Evolutionary conservation across 805 yeast species (phyloP).

Genomic region (Kazachstania psychrophila): DNA sequence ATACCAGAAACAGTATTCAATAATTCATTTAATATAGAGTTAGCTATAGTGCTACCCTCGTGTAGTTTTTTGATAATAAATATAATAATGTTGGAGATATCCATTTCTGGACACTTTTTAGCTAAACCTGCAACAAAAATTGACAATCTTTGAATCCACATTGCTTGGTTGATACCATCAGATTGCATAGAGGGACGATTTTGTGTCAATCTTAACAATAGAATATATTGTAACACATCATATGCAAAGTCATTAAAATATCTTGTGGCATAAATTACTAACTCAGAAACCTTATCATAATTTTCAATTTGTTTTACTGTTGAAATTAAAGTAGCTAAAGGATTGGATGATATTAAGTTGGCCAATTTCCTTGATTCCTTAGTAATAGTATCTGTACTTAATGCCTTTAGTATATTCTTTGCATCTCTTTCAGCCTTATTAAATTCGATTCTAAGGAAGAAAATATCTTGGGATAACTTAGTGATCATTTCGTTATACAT

Average conservation of each 20-base stretch:
- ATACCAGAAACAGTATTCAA: constrained; percentile 72
- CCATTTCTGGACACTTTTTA: constrained; percentile 45
- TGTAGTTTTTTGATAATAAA: constrained; percentile 58
- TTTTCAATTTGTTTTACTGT: constrained; percentile 79
- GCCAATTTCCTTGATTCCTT: constrained; percentile 68
- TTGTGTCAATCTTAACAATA: constrained; percentile 59
- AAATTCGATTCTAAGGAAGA: constrained; percentile 48
- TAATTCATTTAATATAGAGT: constrained; percentile 59
- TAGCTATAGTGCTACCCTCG: constrained; percentile 46
- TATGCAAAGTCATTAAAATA: constrained; percentile 71
- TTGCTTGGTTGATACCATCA: constrained; percentile 72
- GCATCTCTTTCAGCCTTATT: constrained; percentile 70
- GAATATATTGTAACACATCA: constrained; percentile 72
- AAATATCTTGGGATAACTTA: constrained; percentile 46
- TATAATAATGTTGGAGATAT: constrained; percentile 50
- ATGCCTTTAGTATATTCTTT: constrained; percentile 64
- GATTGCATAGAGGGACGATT: constrained; percentile 60
- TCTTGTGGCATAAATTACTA: constrained; percentile 70
- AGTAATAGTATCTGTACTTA: constrained; percentile 69
- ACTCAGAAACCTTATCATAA: constrained; percentile 73
- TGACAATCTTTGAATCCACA: constrained; percentile 80
- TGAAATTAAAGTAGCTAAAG: constrained; percentile 64
- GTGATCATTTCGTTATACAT: constrained; percentile 71
- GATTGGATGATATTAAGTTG: constrained; percentile 63
- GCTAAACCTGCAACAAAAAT: constrained; percentile 68